Evolutionary conservation across 2,329 filamentous ascomycete genomes (phyloP).

Genomic region (Verticillium tricorpus): DNA sequence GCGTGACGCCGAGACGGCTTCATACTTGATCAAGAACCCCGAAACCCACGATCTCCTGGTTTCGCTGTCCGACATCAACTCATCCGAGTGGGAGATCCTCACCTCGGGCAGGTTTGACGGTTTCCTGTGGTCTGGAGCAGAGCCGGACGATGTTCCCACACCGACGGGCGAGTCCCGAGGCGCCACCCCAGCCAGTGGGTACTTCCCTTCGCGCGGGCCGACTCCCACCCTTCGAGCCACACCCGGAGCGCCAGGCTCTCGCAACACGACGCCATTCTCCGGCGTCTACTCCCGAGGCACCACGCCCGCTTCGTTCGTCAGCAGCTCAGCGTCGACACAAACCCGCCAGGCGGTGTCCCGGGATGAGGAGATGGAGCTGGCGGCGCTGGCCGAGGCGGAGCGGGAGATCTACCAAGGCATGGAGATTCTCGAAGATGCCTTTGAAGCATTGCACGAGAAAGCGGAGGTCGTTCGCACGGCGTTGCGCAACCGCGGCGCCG

Average conservation of each 20-base stretch:
- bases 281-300: slow-evolving; percentile 49
- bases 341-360: slow-evolving; percentile 67
- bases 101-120: slow-evolving; percentile 92
- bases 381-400: slow-evolving; percentile 84
- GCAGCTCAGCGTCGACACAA: slow-evolving; percentile 43
- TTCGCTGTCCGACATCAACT: slow-evolving; percentile 81
- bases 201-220: slow-evolving; percentile 36
- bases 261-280: slow-evolving; percentile 44
- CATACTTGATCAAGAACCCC: slow-evolving; percentile 81
- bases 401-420: slow-evolving; percentile 90
- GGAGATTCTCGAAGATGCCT: slow-evolving; percentile 91
- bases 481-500: slow-evolving; percentile 77
- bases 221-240: slow-evolving; percentile 28
- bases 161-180: slow-evolving; percentile 41
- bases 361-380: slow-evolving; percentile 92
- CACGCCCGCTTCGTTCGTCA: slow-evolving; percentile 58
- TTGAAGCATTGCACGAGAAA: slow-evolving; percentile 82
- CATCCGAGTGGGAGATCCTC: slow-evolving; percentile 94
- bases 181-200: slow-evolving; percentile 48
- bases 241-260: slow-evolving; percentile 35
- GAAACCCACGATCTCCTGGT: slow-evolving; percentile 80
- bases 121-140: slow-evolving; percentile 89
- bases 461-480: slow-evolving; percentile 76
- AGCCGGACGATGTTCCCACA: slow-evolving; percentile 44
- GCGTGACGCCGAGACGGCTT: slow-evolving; percentile 78